Percentiles rank a stretch among this genome's conserved stretches.
phyloP scores from a whole-genome alignment of 345 rosid genomes.

The Citrus inodora region DNA sequence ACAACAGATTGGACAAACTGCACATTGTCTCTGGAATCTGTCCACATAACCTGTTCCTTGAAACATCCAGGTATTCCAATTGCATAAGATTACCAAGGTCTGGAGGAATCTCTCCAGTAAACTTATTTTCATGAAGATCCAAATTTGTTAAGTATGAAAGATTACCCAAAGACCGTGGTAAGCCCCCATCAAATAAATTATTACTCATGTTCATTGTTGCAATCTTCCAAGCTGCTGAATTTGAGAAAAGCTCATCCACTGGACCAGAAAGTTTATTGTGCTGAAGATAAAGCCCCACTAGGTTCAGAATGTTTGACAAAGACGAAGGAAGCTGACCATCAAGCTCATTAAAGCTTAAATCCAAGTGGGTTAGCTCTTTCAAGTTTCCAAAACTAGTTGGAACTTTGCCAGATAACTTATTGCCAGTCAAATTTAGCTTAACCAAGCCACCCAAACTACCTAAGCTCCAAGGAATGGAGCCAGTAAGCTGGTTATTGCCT shows the following conservation, averaged over 20 bases:
- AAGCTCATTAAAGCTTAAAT: constrained; percentile 66
- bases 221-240: constrained; percentile 60
- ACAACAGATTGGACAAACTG: constrained; percentile 37
- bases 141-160: constrained; percentile 61
- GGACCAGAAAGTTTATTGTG: constrained; percentile 59
- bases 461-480: neutral
- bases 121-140: constrained; percentile 63
- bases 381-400: constrained; percentile 70
- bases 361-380: constrained; percentile 74
- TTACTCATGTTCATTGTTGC: constrained; percentile 48
- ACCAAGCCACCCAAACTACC: constrained; percentile 62
- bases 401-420: constrained; percentile 50
- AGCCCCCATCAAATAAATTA: constrained; percentile 21
- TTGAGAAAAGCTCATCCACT: constrained; percentile 37
- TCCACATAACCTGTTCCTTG: constrained; percentile 60
- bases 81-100: constrained; percentile 65
- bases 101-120: constrained; percentile 63
- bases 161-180: constrained; percentile 65
- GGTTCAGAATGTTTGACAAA: constrained; percentile 54
- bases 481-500: constrained; percentile 28
- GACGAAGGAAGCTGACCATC: constrained; percentile 61
- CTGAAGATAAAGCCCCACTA: constrained; percentile 79
- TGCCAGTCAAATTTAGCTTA: constrained; percentile 70
- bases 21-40: constrained; percentile 63
- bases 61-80: constrained; percentile 61